Conservation (phyloP, 495 filamentous ascomycete genomes). For the Podospora didyma region DNA sequence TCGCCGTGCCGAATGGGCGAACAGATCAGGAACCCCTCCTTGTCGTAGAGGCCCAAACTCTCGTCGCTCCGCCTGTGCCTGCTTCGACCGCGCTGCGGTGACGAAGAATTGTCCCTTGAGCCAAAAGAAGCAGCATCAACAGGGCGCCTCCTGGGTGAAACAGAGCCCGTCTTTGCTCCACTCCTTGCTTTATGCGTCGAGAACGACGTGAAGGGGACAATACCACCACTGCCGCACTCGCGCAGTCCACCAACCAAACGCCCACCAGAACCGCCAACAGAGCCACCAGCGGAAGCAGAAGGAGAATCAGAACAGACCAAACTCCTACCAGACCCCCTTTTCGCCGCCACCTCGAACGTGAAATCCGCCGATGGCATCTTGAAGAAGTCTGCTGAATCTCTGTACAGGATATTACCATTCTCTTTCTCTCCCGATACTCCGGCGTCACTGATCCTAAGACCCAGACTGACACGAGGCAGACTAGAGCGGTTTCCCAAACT, state of each 20-base stretch:
- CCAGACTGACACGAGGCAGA: not conserved
- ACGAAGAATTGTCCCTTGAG: not conserved
- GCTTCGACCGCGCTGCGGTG: not conserved
- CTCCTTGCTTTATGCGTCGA: too few species aligned
- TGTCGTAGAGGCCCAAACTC: conserved; percentile 18
- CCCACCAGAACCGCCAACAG: too few species aligned
- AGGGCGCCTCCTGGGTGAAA: not conserved
- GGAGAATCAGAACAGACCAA: too few species aligned
- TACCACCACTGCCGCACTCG: too few species aligned
- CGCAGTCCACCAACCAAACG: too few species aligned
- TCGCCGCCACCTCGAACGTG: conserved; percentile 2
- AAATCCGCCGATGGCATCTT: conserved; percentile 6
- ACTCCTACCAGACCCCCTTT: not conserved
- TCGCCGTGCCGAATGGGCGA: not conserved
- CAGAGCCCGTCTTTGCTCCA: too few species aligned
- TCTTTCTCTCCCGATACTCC: not conserved
- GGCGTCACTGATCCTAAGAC: not conserved
- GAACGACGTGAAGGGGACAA: too few species aligned
- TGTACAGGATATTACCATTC: not conserved
- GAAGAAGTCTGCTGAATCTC: not conserved
- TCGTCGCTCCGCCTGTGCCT: conserved; percentile 11
- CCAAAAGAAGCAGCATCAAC: too few species aligned
- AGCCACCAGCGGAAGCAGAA: too few species aligned
- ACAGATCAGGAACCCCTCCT: conserved; percentile 18
- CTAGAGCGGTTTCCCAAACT: not conserved